Base-by-base conservation (phyloP, 2,329 filamentous ascomycete species). In the Aspergillus quadrilineatus region DNA sequence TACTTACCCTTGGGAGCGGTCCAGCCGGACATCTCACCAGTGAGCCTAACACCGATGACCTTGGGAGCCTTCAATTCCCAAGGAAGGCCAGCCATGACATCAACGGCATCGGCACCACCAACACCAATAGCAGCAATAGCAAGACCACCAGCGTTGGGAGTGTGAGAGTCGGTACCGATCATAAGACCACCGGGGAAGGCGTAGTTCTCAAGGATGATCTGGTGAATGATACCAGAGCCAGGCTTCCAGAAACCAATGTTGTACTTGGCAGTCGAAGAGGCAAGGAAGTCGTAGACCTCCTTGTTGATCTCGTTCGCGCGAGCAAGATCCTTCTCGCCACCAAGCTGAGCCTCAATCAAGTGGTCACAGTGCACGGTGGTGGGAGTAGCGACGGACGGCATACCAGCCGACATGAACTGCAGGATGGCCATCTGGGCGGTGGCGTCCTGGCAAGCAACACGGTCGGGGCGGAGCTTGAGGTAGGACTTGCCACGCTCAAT, bases 231-330 rank as follows among this genome's bases (percentile, higher is more conserved):
- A 84, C 94, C 94, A 75, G 93, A 97, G 69, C 94, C 94, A 64
- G 94, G 94, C 78, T 86, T 91, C 94, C 94, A 99, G 88, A 97
- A 97, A 82, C 94, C 94, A 77, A 97, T 97, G 85, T 97, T 93
- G 85, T 97, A 99, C 84, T 97, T 99, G 73, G 92, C 92, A 77
- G 93, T 97, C 65, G 93, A 89, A 62, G 88, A 87, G 60, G 92
- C 85, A 73, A 99, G 81, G 85, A 99, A 99, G 80, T 97, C 89
- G 81, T 97, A 99, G 68, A 99, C 94, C 79, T 97, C 93, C 85
- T 95, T 96, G 88, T 97, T 97, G 81, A 96, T 96, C 68, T 87
- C 85, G 72, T 93, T 82, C 69, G 94, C 94, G 71, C 93, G 87
- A 60, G 85, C 89, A 77, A 97, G 82, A 89, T 99, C 94, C 86